These are phyloP conservation scores for Leptodermis oblonga DNA, from an alignment of 257 asterid species.

Conservation along the genomic window DNA sequence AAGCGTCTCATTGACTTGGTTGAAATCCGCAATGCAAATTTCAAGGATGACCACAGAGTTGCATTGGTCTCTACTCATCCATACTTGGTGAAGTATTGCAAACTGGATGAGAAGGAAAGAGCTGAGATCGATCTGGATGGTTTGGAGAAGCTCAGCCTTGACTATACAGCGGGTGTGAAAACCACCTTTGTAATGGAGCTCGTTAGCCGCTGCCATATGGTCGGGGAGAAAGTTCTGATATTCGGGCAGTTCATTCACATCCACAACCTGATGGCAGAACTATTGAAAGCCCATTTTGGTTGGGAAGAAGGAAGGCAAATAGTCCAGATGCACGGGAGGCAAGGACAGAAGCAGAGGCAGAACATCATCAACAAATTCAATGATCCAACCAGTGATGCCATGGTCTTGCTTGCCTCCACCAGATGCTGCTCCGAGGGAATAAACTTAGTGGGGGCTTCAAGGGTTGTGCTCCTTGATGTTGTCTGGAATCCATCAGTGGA, in stretches of 20 bases:
- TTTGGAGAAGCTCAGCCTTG: slow-evolving; percentile 26
- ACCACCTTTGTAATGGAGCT: slow-evolving; percentile 51
- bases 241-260: slow-evolving; percentile 55
- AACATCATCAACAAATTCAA: slow-evolving; percentile 33
- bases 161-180: slow-evolving; percentile 49
- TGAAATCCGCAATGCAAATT: slow-evolving; percentile 8
- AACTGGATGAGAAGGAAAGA: slow-evolving; percentile 22
- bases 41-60: slow-evolving; percentile 32
- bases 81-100: slow-evolving; percentile 20
- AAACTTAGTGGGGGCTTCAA: slow-evolving; percentile 71
- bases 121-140: slow-evolving; percentile 20
- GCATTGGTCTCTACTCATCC: slow-evolving; percentile 73
- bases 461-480: slow-evolving; percentile 73
- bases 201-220: slow-evolving; percentile 28
- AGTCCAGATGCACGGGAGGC: slow-evolving; percentile 51
- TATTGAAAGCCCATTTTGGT: slow-evolving; percentile 29
- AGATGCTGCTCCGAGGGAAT: slow-evolving; percentile 80
- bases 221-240: slow-evolving; percentile 52
- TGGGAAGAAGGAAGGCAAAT: slow-evolving; percentile 64
- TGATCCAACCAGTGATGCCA: slow-evolving; percentile 33
- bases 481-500: slow-evolving; percentile 78
- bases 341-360: slow-evolving; percentile 39
- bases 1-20: slow-evolving; percentile 33
- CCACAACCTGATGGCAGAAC: slow-evolving; percentile 36
- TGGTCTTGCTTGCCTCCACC: slow-evolving; percentile 67